Conservation (phyloP, 495 filamentous ascomycete species). For the Hyaloscypha bicolor region DNA sequence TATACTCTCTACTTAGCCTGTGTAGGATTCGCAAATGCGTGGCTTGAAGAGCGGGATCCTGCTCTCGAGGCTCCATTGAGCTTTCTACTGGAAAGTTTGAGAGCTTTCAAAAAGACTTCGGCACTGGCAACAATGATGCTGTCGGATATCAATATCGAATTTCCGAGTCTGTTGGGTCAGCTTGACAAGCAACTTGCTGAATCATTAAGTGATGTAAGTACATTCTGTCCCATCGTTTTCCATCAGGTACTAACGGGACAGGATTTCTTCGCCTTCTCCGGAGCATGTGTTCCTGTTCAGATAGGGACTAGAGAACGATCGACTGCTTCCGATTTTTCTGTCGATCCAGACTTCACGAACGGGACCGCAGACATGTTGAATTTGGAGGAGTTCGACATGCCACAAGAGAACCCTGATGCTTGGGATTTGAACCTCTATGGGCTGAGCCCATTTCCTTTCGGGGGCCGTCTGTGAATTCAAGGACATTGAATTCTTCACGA, state of each 20-base stretch:
- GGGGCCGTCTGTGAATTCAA: background rate
- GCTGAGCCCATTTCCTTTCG: background rate
- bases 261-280: background rate
- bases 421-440: background rate
- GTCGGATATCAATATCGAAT: conserved; percentile 10
- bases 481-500: background rate
- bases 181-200: background rate
- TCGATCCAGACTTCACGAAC: conserved; percentile 1
- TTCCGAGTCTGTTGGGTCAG: background rate
- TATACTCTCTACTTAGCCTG: background rate
- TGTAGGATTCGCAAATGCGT: background rate
- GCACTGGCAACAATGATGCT: background rate
- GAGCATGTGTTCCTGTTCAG: background rate
- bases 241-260: background rate
- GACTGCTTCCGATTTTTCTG: background rate
- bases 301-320: no score
- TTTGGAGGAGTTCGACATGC: background rate
- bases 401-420: background rate
- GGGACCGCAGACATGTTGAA: background rate
- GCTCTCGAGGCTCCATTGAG: background rate
- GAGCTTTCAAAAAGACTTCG: background rate
- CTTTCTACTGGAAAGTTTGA: conserved; percentile 4
- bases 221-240: background rate
- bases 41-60: background rate
- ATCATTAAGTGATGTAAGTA: background rate